Evolutionary conservation across 2,329 filamentous ascomycete species (phyloP).

Genomic region (Scedosporium aurantiacum): DNA sequence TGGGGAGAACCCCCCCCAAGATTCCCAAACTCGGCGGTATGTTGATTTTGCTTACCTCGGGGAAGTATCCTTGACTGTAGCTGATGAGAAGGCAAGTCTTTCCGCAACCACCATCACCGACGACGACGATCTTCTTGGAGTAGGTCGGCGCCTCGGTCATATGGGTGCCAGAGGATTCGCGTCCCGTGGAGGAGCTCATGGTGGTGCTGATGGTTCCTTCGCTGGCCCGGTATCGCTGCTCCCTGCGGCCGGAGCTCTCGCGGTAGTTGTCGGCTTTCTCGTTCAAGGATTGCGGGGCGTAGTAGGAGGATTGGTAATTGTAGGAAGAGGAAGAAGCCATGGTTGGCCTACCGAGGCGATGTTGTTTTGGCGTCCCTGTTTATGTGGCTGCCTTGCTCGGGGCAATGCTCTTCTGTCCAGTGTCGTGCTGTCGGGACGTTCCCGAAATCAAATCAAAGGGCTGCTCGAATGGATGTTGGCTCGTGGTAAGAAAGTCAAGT

Average conservation of each 20-base stretch:
- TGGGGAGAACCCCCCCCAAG: not conserved
- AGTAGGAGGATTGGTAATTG: constrained; percentile 4
- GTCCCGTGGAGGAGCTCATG: constrained; percentile 62
- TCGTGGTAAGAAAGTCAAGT: not conserved
- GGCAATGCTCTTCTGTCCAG: not conserved
- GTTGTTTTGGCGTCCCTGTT: not conserved
- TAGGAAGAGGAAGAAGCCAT: constrained; percentile 6
- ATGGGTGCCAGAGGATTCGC: constrained; percentile 70
- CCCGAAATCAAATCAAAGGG: no score
- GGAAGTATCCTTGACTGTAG: constrained; percentile 97
- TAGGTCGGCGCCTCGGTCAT: constrained; percentile 85
- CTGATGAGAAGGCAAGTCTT: constrained; percentile 98
- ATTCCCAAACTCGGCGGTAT: no score
- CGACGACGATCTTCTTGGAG: constrained; percentile 98
- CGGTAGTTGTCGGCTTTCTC: constrained; percentile 6
- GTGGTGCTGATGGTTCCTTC: constrained; percentile 84
- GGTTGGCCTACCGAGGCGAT: constrained; percentile 1
- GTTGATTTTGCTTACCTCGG: constrained; percentile 57
- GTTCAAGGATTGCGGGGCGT: constrained; percentile 1
- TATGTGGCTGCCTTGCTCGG: not conserved
- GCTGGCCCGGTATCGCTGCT: constrained; percentile 57
- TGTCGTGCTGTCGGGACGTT: no score
- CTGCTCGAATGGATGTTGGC: not conserved
- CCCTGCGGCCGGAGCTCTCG: constrained; percentile 20
- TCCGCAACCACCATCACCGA: constrained; percentile 93